Percentiles rank a stretch among this genome's conserved stretches.
Conservation (phyloP, 2,329 filamentous ascomycete species). For the Cladosporium halotolerans region DNA sequence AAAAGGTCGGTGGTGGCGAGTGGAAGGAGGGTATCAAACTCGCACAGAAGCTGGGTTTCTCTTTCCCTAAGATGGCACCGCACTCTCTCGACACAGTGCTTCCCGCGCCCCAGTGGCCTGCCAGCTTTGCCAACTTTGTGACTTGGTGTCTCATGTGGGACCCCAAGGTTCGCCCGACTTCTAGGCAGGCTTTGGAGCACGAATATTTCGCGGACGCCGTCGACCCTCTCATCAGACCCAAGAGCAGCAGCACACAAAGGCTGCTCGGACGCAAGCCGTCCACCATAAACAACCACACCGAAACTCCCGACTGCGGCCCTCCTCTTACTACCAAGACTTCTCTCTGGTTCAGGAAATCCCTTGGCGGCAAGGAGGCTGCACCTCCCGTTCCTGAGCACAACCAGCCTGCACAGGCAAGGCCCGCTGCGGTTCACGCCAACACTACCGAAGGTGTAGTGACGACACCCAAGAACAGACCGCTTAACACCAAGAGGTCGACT, state of each 20-base stretch:
- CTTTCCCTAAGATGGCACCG: slow-evolving; percentile 97
- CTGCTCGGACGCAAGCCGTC: slow-evolving; percentile 87
- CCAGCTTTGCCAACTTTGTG: slow-evolving; percentile 82
- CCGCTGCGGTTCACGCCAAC: slow-evolving; percentile 39
- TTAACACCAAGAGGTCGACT: slow-evolving; percentile 74
- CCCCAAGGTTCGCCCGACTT: slow-evolving; percentile 83
- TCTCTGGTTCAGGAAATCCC: slow-evolving; percentile 89
- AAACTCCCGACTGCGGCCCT: slow-evolving; percentile 52
- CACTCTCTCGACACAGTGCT: slow-evolving; percentile 94
- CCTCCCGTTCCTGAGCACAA: slow-evolving; percentile 50
- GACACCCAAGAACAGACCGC: slow-evolving; percentile 49
- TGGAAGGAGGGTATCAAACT: slow-evolving; percentile 93
- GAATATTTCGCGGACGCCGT: slow-evolving; percentile 92
- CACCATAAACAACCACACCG: slow-evolving; percentile 60
- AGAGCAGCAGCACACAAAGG: slow-evolving; percentile 78
- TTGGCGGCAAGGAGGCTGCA: slow-evolving; percentile 72
- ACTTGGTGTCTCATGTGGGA: slow-evolving; percentile 99
- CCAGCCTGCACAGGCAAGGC: slow-evolving; percentile 35
- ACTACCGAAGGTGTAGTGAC: slow-evolving; percentile 36
- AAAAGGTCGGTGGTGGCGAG: slow-evolving; percentile 85
- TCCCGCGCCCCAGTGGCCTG: slow-evolving; percentile 83
- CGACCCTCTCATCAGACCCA: slow-evolving; percentile 77
- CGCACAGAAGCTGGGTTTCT: slow-evolving; percentile 94
- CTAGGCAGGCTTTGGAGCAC: slow-evolving; percentile 86
- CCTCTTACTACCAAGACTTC: slow-evolving; percentile 71